phyloP scores from a whole-genome alignment of 2,329 filamentous ascomycete genomes.

The Trichophyton equinum region DNA sequence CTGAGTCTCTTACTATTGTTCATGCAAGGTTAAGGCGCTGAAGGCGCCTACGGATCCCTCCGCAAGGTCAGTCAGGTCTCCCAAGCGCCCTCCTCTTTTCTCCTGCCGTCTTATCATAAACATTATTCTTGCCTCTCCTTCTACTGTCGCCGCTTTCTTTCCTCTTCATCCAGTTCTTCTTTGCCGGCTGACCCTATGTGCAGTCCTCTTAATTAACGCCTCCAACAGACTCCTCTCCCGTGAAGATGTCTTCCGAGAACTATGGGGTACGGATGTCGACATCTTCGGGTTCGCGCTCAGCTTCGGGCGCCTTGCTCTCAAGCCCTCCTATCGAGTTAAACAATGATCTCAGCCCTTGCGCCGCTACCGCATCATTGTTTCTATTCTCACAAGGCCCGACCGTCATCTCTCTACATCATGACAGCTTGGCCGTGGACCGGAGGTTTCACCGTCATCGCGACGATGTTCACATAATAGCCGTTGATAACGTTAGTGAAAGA shows the following conservation, averaged over 20 bases:
- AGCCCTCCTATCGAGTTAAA: constrained; percentile 21
- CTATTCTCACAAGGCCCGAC: constrained; percentile 73
- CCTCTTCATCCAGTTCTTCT: neutral
- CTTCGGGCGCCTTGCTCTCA: constrained; percentile 38
- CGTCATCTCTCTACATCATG: constrained; percentile 81
- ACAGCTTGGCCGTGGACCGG: constrained; percentile 78
- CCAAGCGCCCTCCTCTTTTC: neutral
- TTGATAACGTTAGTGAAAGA: constrained; percentile 81
- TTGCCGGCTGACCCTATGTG: neutral
- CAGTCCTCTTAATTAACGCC: neutral
- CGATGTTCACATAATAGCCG: constrained; percentile 69
- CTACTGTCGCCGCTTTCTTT: neutral
- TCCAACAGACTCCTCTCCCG: neutral
- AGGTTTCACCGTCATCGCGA: constrained; percentile 74
- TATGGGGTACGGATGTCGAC: constrained; percentile 47
- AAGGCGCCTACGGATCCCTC: neutral
- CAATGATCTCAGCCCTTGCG: constrained; percentile 66
- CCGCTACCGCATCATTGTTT: constrained; percentile 80
- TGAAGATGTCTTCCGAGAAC: constrained; percentile 39
- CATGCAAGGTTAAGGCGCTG: constrained; percentile 4
- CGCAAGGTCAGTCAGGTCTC: neutral
- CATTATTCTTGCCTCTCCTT: neutral
- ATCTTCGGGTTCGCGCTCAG: constrained; percentile 46
- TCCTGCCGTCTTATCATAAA: neutral
- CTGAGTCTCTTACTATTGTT: neutral